Base-by-base conservation (phyloP, 306 rosid species). In the Astragalus membranaceus region DNA sequence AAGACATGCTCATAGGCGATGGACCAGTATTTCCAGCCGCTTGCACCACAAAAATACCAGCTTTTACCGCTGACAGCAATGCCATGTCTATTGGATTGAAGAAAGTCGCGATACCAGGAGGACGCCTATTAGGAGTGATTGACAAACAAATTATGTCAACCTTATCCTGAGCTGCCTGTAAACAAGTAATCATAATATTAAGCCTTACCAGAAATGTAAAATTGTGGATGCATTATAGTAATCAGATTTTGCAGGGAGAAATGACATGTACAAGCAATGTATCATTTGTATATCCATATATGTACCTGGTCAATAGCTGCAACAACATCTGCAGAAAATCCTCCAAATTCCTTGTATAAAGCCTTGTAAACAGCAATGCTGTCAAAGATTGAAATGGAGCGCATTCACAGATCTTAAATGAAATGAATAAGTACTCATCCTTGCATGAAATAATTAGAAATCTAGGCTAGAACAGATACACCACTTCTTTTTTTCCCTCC, bases 1-100 rank as follows among this genome's bases (percentile, higher is more conserved):
- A 95, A 51, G 91, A 86, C 92, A 95, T 83, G 85, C 97, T 95
- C 86, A 83, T 86, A 13, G 99, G 91, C 17, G 97, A 83, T 7
- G 99, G 97, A 67, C 99, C 99, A 26, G 97, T 95, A 76, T 95
- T 95, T 12, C 99, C 99, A 15, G 99, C 97, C 62, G 99, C 99
- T 89, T 95, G 99, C 83, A 91, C 99, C n/a, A 89, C 97, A 67
- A 95, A 95, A 51, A 91, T 87, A 65, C 97, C 97, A 69, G 86
- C 86, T 88, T 87, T 91, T 41, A 86, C 89, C 17, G 99, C 97
- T 66, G 99, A 87, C 42, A 95, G 82, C 74, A 91, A 79, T 36
- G 96, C 92, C 99, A 95, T 95, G 79, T 95, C 99, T 81, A 95
- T 86, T 41, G 99, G 99, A 82, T 95, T 95, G 67, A 95, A 89